phyloP scores from a whole-genome alignment of 768 basidiomycete species.

The Lactarius quietus region DNA sequence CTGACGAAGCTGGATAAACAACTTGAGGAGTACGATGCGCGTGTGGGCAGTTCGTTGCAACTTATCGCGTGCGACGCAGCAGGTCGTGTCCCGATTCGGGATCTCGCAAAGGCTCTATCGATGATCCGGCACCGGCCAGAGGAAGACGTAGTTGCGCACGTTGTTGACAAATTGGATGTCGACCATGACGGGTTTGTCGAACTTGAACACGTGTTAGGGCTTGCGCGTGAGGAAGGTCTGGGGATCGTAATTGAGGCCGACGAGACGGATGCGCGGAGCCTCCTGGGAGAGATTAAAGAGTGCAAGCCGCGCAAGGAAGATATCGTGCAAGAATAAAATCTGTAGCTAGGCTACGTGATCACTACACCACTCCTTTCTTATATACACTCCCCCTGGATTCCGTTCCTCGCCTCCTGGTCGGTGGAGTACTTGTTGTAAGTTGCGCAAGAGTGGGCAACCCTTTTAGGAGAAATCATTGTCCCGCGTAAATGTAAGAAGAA shows the following conservation, averaged over 20 bases:
- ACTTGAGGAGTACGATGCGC: constrained; percentile 85
- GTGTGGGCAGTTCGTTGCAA: constrained; percentile 80
- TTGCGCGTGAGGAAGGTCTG: constrained; percentile 84
- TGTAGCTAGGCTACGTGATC: constrained; percentile 18
- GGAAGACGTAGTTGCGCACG: constrained; percentile 79
- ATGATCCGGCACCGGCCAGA: constrained; percentile 94
- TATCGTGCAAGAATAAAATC: constrained; percentile 66
- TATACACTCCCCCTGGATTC: constrained; percentile 7
- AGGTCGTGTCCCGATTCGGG: constrained; percentile 84
- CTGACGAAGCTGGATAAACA: constrained; percentile 93
- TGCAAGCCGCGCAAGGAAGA: constrained; percentile 88
- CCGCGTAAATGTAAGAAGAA: neutral
- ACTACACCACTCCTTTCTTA: neutral
- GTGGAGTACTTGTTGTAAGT: neutral
- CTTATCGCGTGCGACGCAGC: constrained; percentile 82
- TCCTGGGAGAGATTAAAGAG: constrained; percentile 78
- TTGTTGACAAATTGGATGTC: constrained; percentile 91
- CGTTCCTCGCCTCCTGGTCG: neutral
- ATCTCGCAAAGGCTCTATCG: constrained; percentile 84
- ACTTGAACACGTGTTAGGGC: constrained; percentile 87
- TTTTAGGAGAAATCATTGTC: neutral
- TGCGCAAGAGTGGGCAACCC: neutral
- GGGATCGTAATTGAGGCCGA: constrained; percentile 81
- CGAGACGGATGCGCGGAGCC: constrained; percentile 75
- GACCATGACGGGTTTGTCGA: constrained; percentile 96